Conservation (phyloP, 31 red algal species). For the Endocladia muricata region DNA sequence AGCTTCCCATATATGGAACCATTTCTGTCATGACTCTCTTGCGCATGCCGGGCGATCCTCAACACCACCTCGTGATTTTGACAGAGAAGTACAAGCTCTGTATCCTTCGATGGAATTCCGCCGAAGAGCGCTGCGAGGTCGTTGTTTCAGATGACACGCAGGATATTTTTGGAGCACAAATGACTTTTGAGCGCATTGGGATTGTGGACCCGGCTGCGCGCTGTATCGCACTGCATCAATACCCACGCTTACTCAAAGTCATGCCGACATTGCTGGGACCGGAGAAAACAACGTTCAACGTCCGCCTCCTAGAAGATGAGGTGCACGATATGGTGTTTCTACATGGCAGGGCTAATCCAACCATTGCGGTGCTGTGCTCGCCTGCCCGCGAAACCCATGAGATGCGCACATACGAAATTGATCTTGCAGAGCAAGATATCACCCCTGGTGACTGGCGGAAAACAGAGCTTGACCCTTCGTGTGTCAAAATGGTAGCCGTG, state of each 20-base stretch:
- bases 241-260: constrained; percentile 77
- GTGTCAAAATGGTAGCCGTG: constrained; percentile 69
- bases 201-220: constrained; percentile 76
- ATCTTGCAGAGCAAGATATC: constrained; percentile 70
- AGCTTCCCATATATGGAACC: constrained; percentile 85
- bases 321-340: constrained; percentile 90
- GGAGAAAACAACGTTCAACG: constrained; percentile 85
- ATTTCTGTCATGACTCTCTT: constrained; percentile 77
- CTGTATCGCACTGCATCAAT: constrained; percentile 86
- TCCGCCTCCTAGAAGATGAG: constrained; percentile 74
- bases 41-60: constrained; percentile 46
- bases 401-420: constrained; percentile 59
- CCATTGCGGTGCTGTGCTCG: constrained; percentile 74
- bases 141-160: constrained; percentile 72
- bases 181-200: constrained; percentile 46
- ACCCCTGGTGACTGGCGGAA: constrained; percentile 20
- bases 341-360: constrained; percentile 72
- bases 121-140: constrained; percentile 56
- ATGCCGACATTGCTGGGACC: constrained; percentile 65
- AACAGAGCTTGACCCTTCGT: constrained; percentile 44
- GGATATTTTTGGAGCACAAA: constrained; percentile 57
- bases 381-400: constrained; percentile 29
- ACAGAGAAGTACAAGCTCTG: constrained; percentile 84
- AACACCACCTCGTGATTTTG: constrained; percentile 77
- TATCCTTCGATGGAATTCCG: constrained; percentile 76